Base-by-base conservation (phyloP, 371 early-diverging fungal species). In the Mortierella sp. region DNA sequence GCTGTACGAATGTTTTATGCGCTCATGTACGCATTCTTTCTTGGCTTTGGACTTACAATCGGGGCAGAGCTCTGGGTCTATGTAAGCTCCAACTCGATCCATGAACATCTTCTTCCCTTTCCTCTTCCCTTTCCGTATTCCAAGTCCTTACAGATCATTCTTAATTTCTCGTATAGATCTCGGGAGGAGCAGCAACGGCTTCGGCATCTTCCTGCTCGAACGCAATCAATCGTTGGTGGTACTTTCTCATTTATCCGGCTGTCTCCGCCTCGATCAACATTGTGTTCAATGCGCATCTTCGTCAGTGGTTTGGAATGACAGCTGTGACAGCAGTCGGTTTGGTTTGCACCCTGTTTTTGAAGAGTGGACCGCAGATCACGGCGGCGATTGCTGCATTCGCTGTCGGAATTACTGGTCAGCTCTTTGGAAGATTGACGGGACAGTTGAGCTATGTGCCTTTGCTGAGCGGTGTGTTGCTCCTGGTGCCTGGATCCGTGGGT, bases 1-100 rank as follows among this genome's bases (percentile, higher is more conserved):
- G 87, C 89, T 11, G 86, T 91, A 23, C 79, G 89, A 11, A 75
- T 89, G 50, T 88, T 89, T 52, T 84, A 88, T 64, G 86, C 92
- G 1, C 75, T 93, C 8, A 80, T 92, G 42, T 81, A 86, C 8
- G 87, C 91, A 8, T 85, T 91, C 72, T 72, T 89, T 31, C 80
- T 89, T 1, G 85, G 87, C 7, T 91, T 88, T 44, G 92, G 90
- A 11, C 70, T 92, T 56, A 78, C 84, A 5, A 67, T 90, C 17
- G 92, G 92, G 3, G 80, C 80, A 5, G 70, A 82, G 30, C 72
- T 89, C 23, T 83, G 66, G 63, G 59, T 50, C 6, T 76, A 83
- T 83, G 34, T 84, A 82, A 53, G 71, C 30, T 37, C n/a, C n/a
- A n/a, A n/a, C n/a, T n/a, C n/a, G n/a, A n/a, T n/a, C n/a, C n/a